Evolutionary conservation across 306 rosid genomes (phyloP).

Genomic region (Quercus glauca): DNA sequence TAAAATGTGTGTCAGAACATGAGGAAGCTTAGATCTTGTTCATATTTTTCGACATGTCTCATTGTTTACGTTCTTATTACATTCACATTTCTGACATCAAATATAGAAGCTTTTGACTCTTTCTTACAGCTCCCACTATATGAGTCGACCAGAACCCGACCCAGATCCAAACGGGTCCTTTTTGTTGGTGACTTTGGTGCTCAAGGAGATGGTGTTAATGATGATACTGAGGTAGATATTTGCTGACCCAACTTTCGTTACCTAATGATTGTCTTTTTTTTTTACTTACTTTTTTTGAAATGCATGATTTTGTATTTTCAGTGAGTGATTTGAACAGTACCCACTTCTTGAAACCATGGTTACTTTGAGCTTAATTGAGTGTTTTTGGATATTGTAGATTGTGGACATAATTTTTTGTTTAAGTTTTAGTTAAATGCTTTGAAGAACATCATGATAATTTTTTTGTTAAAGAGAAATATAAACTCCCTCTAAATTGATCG

Average conservation of each 20-base stretch:
- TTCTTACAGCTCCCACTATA: slow-evolving; percentile 41
- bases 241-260: background rate
- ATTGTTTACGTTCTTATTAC: slow-evolving; percentile 18
- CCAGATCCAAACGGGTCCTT: slow-evolving; percentile 47
- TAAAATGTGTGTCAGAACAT: slow-evolving; percentile 15
- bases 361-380: background rate
- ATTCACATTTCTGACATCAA: slow-evolving; percentile 23
- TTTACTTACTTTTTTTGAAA: background rate
- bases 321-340: background rate
- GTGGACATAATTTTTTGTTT: background rate
- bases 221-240: slow-evolving; percentile 61
- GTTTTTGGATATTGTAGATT: background rate
- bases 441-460: background rate
- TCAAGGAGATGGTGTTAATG: slow-evolving; percentile 62
- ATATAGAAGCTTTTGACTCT: slow-evolving; percentile 42
- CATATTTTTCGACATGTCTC: slow-evolving; percentile 21
- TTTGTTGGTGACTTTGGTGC: slow-evolving; percentile 66
- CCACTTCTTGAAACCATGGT: background rate
- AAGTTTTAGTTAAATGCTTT: background rate
- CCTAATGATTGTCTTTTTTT: background rate
- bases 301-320: too few species aligned
- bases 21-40: slow-evolving; percentile 29
- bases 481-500: too few species aligned
- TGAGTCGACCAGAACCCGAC: slow-evolving; percentile 27
- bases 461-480: too few species aligned